Percentiles rank a stretch among this genome's conserved stretches.
These are phyloP conservation scores for Drechslerella coelobrocha DNA, from an alignment of 2,329 filamentous ascomycete genomes.

Conservation along the genomic window DNA sequence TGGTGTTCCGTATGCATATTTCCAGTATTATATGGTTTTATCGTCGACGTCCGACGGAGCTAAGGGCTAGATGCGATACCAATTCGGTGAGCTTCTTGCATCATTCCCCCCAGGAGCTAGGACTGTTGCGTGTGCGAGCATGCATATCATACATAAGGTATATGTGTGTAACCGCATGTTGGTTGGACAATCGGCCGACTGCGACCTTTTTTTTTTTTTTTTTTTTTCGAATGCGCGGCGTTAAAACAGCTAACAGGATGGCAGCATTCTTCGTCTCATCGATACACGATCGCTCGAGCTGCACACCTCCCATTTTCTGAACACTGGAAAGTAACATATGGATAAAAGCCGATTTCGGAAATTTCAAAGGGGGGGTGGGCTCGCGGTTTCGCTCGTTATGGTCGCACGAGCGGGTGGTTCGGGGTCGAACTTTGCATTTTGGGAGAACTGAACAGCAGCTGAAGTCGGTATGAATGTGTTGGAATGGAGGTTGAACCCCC, in stretches of 20 bases:
- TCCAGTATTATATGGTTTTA: not conserved
- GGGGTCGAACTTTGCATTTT: not conserved
- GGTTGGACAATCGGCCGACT: not conserved
- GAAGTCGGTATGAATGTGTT: constrained; percentile 24
- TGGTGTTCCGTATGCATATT: constrained; percentile 22
- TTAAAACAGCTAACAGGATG: not conserved
- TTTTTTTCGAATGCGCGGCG: no score
- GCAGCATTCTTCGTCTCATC: constrained; percentile 1
- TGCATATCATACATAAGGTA: not conserved
- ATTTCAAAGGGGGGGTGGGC: not conserved
- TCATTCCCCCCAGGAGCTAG: constrained; percentile 12
- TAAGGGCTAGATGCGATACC: not conserved
- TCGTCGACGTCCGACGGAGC: constrained; percentile 5
- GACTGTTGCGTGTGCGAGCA: not conserved
- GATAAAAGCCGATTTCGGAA: not conserved
- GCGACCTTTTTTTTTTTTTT: no score
- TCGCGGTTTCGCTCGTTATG: constrained; percentile 15
- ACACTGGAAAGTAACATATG: no score
- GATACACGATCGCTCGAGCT: not conserved
- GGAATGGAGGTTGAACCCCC: constrained; percentile 40
- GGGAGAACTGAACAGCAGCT: constrained; percentile 7
- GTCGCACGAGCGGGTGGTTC: constrained; percentile 3
- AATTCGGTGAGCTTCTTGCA: constrained; percentile 32
- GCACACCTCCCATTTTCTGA: no score
- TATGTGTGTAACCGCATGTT: not conserved